A percentile compares a stretch with the other conserved stretches of the same genome.
Conservation (phyloP, 2,329 filamentous ascomycete species). For the Parafenestella ontariensis region DNA sequence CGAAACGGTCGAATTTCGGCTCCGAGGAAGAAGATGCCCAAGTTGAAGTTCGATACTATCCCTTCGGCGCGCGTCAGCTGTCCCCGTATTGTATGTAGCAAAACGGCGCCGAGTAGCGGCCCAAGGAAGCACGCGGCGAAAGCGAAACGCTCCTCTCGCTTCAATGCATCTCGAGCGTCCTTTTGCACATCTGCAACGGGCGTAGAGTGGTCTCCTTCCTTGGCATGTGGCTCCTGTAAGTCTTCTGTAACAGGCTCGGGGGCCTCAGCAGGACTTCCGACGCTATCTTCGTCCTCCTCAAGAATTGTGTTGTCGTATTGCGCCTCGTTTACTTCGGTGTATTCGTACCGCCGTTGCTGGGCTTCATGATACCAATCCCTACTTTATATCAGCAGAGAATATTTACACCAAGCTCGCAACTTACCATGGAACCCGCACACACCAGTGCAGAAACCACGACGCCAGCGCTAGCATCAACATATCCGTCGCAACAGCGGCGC, state of each 20-base stretch:
- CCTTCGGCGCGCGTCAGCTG: conserved; percentile 87
- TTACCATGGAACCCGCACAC: conserved; percentile 87
- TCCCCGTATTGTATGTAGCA: conserved; percentile 80
- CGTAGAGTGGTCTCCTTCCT: conserved; percentile 1
- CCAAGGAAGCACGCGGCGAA: conserved; percentile 80
- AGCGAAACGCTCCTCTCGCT: conserved; percentile 76
- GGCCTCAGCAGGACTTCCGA: conserved; percentile 17
- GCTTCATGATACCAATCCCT: conserved; percentile 63
- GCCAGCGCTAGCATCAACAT: conserved; percentile 80
- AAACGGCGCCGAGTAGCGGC: conserved; percentile 79
- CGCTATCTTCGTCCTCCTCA: conserved; percentile 39
- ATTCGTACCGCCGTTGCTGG: conserved; percentile 47
- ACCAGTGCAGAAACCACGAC: conserved; percentile 90
- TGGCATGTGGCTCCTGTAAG: conserved; percentile 14
- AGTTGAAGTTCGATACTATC: conserved; percentile 89
- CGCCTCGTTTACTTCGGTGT: conserved; percentile 27
- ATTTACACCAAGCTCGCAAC: conserved; percentile 1
- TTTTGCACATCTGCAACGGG: conserved; percentile 26
- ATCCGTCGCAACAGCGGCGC: conserved; percentile 83
- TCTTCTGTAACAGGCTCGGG: conserved; percentile 9
- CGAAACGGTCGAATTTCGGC: conserved; percentile 84
- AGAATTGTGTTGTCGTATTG: conserved; percentile 31
- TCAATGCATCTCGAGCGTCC: conserved; percentile 69
- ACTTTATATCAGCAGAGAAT: conserved; percentile 7
- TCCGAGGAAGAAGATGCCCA: conserved; percentile 87